Evolutionary conservation across 179 eudicot species (phyloP), one percentile per base, ranked within the genome.

Genomic region (Drosera spatulata): DNA sequence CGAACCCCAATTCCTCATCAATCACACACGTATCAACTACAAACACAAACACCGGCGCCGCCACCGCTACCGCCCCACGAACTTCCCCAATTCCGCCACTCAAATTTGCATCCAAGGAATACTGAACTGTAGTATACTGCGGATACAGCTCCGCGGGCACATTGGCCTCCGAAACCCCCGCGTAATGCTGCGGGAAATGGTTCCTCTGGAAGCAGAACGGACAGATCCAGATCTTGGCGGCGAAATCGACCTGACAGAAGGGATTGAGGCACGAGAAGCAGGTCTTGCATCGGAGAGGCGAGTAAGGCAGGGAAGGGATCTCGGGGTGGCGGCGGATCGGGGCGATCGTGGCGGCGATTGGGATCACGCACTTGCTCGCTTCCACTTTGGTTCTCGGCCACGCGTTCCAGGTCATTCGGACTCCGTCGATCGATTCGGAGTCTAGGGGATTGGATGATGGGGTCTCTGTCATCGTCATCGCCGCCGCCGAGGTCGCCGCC

Each of bases 311-410:
- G 2, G 82, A 75, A 9, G 69, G 78, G 44, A 89, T 57, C 7
- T 82, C 85, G 0, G 84, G 75, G 68, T 80, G 75, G 0, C 79
- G 22, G 0, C 86, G 85, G 88, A 93, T 82, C 83, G 93, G 96
- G 4, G 88, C 66, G 49, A 89, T 86, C 6, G 93, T 80, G 4
- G 87, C 90, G 4, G 95, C 90, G 50, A 93, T 71, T 52, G 99
- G 99, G 81, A 93, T 80, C 66, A 93, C 96, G 71, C 87, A 84
- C 70, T 93, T 93, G 60, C 83, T 76, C 1, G 96, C 78, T 6
- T 93, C 99, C 0, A 93, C 90, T 56, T 93, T 93, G 3, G 99
- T 77, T 2, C 91, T 76, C 0, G 99, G 99, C 99, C 99, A 93
- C 0, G 70, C 64, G 60, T 89, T 83, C 96, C 96, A 93, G 4